phyloP scores from a whole-genome alignment of 805 yeast species.

The Teunomyces kruisii region DNA sequence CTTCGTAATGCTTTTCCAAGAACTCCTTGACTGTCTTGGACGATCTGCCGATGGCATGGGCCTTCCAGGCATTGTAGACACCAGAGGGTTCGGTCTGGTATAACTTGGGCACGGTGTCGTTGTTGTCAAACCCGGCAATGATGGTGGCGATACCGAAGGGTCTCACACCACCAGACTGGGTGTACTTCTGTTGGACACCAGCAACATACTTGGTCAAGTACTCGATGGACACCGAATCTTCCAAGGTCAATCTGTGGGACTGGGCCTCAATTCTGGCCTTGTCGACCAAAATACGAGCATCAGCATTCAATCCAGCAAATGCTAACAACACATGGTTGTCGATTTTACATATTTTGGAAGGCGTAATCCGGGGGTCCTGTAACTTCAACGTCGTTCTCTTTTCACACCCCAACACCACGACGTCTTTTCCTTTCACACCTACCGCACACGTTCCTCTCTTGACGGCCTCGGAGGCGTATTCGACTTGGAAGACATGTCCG shows the following conservation, averaged over 20 bases:
- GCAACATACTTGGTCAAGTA: constrained; percentile 93
- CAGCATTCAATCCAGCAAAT: constrained; percentile 98
- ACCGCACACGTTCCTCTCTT: constrained; percentile 98
- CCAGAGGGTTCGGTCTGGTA: constrained; percentile 98
- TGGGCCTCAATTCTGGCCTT: constrained; percentile 97
- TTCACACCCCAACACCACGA: constrained; percentile 95
- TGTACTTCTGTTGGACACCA: constrained; percentile 95
- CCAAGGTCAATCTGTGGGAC: constrained; percentile 88
- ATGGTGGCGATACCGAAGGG: constrained; percentile 96
- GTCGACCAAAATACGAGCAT: constrained; percentile 91
- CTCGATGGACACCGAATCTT: constrained; percentile 89
- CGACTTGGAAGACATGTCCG: constrained; percentile 98
- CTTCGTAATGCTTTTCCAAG: constrained; percentile 80
- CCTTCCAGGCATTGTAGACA: constrained; percentile 96
- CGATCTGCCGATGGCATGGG: constrained; percentile 94
- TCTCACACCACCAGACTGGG: constrained; percentile 97
- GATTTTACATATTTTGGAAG: constrained; percentile 86
- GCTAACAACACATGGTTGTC: constrained; percentile 90
- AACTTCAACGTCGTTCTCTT: constrained; percentile 91
- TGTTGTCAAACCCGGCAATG: constrained; percentile 92
- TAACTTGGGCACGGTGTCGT: constrained; percentile 75
- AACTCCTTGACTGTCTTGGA: constrained; percentile 94
- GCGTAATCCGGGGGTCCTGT: constrained; percentile 96
- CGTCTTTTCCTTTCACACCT: constrained; percentile 87
- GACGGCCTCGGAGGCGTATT: constrained; percentile 96